A percentile compares a stretch with the other conserved stretches of the same genome.
Evolutionary conservation across 305 asterid genomes (phyloP).

Genomic region (Plantago rigida): DNA sequence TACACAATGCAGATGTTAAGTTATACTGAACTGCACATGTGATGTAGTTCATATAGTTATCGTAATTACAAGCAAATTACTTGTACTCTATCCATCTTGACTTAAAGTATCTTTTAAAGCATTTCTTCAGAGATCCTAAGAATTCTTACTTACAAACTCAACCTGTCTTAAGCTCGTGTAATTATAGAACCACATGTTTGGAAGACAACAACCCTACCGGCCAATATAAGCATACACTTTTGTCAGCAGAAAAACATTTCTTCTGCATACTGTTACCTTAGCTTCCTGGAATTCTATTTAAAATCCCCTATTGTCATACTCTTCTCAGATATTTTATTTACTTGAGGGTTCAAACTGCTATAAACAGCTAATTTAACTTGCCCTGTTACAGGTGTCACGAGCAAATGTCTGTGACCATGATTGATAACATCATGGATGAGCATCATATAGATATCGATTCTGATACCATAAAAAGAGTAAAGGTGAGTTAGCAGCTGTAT

Average conservation of each 20-base stretch:
- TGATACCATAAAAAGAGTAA: slow-evolving; percentile 46
- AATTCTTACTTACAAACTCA: neutral
- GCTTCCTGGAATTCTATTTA: too few relatives aligned
- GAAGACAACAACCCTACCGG: slow-evolving; percentile 7
- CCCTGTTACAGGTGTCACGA: slow-evolving; percentile 72
- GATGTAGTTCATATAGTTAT: too few relatives aligned
- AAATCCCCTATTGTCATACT: too few relatives aligned
- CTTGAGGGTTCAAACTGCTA: neutral
- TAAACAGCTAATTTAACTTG: slow-evolving; percentile 12
- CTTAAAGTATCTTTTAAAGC: slow-evolving; percentile 3
- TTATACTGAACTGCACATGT: too few relatives aligned
- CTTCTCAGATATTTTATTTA: neutral
- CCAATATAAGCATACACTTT: neutral
- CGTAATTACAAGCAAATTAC: neutral
- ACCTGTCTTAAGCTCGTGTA: too few relatives aligned
- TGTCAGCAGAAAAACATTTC: neutral
- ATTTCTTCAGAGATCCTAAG: neutral
- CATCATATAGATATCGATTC: slow-evolving; percentile 64
- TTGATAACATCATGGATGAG: slow-evolving; percentile 70
- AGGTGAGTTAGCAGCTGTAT: slow-evolving; percentile 44
- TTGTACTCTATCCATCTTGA: slow-evolving; percentile 8
- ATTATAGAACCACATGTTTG: too few relatives aligned
- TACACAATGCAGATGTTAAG: too few relatives aligned
- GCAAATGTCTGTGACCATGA: slow-evolving; percentile 67
- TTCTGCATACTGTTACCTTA: too few relatives aligned